Evolutionary conservation across 257 asterid genomes (phyloP).

Genomic region (Asclepias syriaca): DNA sequence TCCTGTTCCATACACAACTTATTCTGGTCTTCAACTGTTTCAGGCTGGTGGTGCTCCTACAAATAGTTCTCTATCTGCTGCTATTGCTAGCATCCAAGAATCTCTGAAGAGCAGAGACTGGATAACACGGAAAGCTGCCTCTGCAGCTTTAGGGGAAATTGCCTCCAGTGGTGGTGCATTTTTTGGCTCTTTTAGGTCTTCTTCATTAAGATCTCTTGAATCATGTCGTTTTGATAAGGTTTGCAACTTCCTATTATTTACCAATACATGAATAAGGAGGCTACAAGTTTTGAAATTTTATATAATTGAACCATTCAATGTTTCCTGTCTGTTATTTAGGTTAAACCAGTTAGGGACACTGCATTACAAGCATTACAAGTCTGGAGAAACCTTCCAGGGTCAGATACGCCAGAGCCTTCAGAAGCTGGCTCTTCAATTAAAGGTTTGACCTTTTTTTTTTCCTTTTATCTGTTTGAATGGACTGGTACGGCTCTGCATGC

Average conservation of each 20-base stretch:
- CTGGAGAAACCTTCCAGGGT: slow-evolving; percentile 74
- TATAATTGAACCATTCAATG: slow-evolving; percentile 14
- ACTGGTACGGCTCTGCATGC: not conserved
- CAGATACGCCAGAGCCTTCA: slow-evolving; percentile 77
- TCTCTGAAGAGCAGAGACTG: slow-evolving; percentile 79
- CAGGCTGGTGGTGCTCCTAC: slow-evolving; percentile 93
- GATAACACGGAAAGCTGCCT: slow-evolving; percentile 90
- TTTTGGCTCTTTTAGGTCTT: slow-evolving; percentile 56
- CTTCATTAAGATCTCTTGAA: slow-evolving; percentile 73
- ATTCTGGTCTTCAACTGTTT: slow-evolving; percentile 10
- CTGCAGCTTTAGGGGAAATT: slow-evolving; percentile 75
- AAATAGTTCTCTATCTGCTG: slow-evolving; percentile 52
- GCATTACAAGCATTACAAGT: slow-evolving; percentile 86
- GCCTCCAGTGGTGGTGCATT: slow-evolving; percentile 73
- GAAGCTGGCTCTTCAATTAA: slow-evolving; percentile 82
- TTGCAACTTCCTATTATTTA: slow-evolving; percentile 15
- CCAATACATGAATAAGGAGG: slow-evolving; percentile 9
- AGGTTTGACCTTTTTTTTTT: slow-evolving; percentile 33
- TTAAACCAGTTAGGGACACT: slow-evolving; percentile 86
- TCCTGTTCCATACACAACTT: not conserved
- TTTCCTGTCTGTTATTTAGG: slow-evolving; percentile 38
- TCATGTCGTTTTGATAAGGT: slow-evolving; percentile 97
- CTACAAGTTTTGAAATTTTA: slow-evolving; percentile 23
- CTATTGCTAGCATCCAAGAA: slow-evolving; percentile 77
- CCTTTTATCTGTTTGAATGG: not conserved